Evolutionary conservation across 441 rosid species (phyloP).

Genomic region (Pelargonium australe): DNA sequence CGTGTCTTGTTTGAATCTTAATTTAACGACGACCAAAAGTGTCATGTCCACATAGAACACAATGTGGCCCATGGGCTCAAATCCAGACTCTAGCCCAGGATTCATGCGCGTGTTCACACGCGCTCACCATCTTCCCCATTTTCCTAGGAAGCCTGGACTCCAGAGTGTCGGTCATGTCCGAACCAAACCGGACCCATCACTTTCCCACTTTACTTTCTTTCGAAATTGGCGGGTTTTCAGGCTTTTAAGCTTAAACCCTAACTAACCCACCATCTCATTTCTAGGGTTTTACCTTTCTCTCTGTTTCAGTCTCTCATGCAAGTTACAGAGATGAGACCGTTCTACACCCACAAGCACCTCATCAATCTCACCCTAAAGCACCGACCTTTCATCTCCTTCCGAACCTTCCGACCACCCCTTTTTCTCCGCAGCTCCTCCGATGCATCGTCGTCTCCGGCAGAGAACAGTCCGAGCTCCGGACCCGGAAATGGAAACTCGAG

Average conservation of each 20-base stretch:
- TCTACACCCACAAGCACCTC: slow-evolving; percentile 22
- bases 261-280: background rate
- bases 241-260: slow-evolving; percentile 16
- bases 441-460: slow-evolving; percentile 12
- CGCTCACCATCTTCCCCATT: too few species aligned
- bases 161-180: too few species aligned
- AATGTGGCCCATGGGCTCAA: too few species aligned
- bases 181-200: background rate
- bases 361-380: slow-evolving; percentile 3
- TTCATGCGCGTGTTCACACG: too few species aligned
- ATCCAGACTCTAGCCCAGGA: too few species aligned
- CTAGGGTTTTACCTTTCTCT: background rate
- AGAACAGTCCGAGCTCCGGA: slow-evolving; percentile 5
- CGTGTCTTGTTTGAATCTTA: too few species aligned
- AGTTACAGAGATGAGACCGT: slow-evolving; percentile 32
- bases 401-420: slow-evolving; percentile 17
- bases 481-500: background rate
- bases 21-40: too few species aligned
- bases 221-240: slow-evolving; percentile 25
- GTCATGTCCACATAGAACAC: too few species aligned
- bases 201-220: background rate
- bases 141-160: too few species aligned
- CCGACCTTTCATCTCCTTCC: slow-evolving; percentile 6
- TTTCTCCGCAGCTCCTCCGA: slow-evolving; percentile 14
- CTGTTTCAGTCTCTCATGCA: slow-evolving; percentile 21